Evolutionary conservation across 306 rosid species (phyloP).

Genomic region (Quercus ilex): DNA sequence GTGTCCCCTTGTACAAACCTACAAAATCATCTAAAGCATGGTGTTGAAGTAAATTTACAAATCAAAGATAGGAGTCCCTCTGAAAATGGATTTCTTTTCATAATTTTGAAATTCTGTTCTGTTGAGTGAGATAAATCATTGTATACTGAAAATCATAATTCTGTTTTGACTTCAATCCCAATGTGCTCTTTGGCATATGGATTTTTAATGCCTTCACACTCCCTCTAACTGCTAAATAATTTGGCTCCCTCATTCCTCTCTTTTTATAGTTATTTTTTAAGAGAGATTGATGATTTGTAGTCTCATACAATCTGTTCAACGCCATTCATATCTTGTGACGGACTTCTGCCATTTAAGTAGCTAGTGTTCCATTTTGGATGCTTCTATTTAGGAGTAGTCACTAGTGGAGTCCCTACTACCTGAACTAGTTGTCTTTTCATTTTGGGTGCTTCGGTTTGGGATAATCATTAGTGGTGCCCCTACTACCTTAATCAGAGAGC

Average conservation of each 20-base stretch:
- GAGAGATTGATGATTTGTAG: background rate
- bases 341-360: background rate
- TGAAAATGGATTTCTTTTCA: background rate
- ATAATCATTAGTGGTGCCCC: background rate
- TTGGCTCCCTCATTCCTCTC: background rate
- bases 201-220: background rate
- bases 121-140: conserved; percentile 4
- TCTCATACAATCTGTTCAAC: background rate
- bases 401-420: background rate
- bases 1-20: background rate
- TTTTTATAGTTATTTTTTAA: background rate
- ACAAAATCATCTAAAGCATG: background rate
- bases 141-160: background rate
- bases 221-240: background rate
- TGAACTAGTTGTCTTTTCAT: background rate
- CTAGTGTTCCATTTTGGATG: background rate
- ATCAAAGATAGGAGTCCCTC: background rate
- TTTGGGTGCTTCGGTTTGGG: background rate
- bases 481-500: background rate
- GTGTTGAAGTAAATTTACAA: background rate
- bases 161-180: background rate
- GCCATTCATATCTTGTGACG: background rate
- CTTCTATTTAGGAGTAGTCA: background rate
- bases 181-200: background rate
- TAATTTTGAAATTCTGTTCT: background rate